These are phyloP conservation scores for Pseudopyricularia javanii DNA, from an alignment of 2,329 filamentous ascomycete species.

Conservation along the genomic window DNA sequence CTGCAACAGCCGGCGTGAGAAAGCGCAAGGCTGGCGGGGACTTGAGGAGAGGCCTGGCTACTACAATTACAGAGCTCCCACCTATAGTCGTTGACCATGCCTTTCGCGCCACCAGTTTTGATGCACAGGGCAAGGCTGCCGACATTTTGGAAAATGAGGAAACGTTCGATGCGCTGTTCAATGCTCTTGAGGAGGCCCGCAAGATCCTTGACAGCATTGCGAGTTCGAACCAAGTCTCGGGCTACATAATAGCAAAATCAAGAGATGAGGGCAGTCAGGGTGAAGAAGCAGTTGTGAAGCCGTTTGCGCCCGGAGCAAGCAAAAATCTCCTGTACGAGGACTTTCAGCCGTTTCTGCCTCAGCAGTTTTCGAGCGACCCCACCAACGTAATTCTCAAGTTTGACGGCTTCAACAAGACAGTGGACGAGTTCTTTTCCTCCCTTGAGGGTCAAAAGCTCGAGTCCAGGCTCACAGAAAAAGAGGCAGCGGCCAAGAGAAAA, in stretches of 20 bases:
- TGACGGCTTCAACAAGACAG: conserved; percentile 79
- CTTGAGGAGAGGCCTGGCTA: conserved; percentile 67
- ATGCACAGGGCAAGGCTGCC: conserved; percentile 53
- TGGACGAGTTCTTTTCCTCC: conserved; percentile 95
- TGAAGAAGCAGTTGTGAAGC: neutral
- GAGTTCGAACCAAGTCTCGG: conserved; percentile 51
- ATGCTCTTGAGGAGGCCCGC: conserved; percentile 57
- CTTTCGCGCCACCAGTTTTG: conserved; percentile 57
- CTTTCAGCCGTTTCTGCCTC: conserved; percentile 83
- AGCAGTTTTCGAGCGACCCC: conserved; percentile 61
- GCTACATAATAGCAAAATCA: conserved; percentile 78
- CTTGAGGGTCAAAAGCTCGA: conserved; percentile 88
- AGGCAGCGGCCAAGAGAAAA: conserved; percentile 70
- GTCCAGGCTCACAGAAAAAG: conserved; percentile 68
- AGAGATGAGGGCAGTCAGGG: conserved; percentile 1
- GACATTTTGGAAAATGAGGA: conserved; percentile 56
- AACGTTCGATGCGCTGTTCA: conserved; percentile 54
- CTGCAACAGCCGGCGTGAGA: conserved; percentile 28
- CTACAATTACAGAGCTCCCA: conserved; percentile 78
- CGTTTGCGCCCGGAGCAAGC: conserved; percentile 3
- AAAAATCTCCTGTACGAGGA: conserved; percentile 66
- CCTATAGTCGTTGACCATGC: conserved; percentile 81
- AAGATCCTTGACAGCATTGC: conserved; percentile 58
- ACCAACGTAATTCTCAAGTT: conserved; percentile 61
- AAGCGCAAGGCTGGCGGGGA: conserved; percentile 58